phyloP scores from a whole-genome alignment of 2,329 filamentous ascomycete species.

The Epicoccum sorghinum region DNA sequence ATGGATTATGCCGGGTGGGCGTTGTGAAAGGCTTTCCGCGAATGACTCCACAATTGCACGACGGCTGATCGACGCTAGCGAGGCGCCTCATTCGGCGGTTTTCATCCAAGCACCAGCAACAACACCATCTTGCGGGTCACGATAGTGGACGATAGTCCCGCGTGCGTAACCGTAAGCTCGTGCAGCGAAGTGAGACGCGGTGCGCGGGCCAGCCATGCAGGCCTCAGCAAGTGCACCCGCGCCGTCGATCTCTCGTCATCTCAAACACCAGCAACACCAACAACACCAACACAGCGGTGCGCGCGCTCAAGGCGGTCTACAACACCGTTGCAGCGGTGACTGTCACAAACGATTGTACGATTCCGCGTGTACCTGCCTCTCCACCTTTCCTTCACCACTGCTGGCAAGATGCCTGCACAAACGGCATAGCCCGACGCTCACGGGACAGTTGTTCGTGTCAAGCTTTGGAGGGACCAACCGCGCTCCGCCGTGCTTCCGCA shows the following conservation, averaged over 20 bases:
- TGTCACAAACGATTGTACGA: not conserved
- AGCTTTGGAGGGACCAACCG: not conserved
- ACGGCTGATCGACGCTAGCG: conserved; percentile 13
- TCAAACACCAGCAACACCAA: conserved; percentile 10
- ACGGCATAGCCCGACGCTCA: conserved; percentile 14
- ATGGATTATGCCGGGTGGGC: conserved; percentile 10
- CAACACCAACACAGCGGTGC: not conserved
- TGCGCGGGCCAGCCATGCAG: not conserved
- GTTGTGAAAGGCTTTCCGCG: conserved; percentile 13
- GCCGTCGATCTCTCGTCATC: conserved; percentile 12
- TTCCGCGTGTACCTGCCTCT: not conserved
- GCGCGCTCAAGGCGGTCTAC: too few species aligned
- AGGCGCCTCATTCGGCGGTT: not conserved
- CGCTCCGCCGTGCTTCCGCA: not conserved
- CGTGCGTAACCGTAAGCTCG: conserved; percentile 9
- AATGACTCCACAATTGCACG: conserved; percentile 10
- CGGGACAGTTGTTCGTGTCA: conserved; percentile 10
- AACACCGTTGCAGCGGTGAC: not conserved
- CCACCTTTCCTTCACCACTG: not conserved
- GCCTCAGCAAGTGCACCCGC: conserved; percentile 1
- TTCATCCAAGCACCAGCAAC: conserved; percentile 7
- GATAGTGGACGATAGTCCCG: not conserved
- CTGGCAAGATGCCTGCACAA: conserved; percentile 15
- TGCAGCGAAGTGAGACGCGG: not conserved
- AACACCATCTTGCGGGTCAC: not conserved